A percentile compares a stretch with the other conserved stretches of the same genome.
phyloP scores from a whole-genome alignment of 768 basidiomycete genomes.

The Rhizopogon vinicolor region DNA sequence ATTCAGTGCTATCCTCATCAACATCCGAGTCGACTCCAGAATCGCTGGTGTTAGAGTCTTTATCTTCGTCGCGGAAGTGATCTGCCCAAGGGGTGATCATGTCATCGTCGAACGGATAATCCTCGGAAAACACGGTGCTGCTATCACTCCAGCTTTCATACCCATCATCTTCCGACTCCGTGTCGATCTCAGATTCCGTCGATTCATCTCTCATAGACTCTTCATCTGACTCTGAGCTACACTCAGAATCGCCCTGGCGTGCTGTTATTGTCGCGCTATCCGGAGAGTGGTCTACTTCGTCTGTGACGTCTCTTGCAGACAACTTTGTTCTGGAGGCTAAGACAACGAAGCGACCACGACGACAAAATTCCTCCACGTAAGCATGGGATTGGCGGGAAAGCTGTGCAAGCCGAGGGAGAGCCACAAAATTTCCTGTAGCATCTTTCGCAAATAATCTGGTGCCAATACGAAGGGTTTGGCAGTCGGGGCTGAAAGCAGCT shows the following conservation, averaged over 20 bases:
- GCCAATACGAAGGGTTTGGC: neutral
- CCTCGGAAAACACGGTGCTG: slow-evolving; percentile 7
- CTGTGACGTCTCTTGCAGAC: neutral
- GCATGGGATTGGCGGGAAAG: neutral
- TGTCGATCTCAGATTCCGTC: slow-evolving; percentile 1
- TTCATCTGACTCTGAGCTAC: neutral
- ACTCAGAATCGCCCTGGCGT: neutral
- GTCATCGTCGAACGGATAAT: slow-evolving; percentile 6
- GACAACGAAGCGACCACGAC: neutral
- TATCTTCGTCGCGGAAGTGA: slow-evolving; percentile 4
- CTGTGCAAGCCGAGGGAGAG: neutral
- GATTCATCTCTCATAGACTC: neutral
- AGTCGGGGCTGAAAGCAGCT: neutral
- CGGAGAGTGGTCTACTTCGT: neutral
- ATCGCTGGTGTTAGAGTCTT: slow-evolving; percentile 5
- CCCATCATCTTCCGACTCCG: slow-evolving; percentile 1
- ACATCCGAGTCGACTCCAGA: neutral
- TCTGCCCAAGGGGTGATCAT: slow-evolving; percentile 12
- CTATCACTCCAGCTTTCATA: slow-evolving; percentile 20
- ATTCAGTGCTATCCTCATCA: neutral
- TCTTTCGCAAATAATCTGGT: neutral
- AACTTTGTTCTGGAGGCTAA: neutral
- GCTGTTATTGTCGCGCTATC: neutral
- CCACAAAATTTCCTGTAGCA: neutral
- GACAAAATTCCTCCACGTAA: neutral